Evolutionary conservation across 2,329 filamentous ascomycete species (phyloP).

Genomic region (Meredithiella fracta): DNA sequence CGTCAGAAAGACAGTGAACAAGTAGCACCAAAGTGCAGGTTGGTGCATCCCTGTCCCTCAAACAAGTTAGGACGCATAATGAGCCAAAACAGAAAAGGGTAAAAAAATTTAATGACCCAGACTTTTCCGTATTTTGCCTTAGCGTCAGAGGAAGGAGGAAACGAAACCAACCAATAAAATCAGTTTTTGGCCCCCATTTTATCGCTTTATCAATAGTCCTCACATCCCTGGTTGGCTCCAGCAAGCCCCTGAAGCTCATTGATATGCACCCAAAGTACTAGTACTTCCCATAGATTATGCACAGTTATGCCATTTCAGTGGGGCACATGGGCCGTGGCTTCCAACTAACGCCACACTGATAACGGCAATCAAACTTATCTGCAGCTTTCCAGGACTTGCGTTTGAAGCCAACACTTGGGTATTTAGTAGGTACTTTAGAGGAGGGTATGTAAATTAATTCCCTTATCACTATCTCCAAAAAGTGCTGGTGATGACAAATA

Average conservation of each 20-base stretch:
- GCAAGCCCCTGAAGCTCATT: constrained; percentile 8
- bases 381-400: too few relatives aligned
- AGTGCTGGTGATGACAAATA: not conserved
- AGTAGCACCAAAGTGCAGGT: not conserved
- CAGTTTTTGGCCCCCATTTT: constrained; percentile 1
- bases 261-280: constrained; percentile 4
- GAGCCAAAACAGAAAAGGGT: constrained; percentile 1
- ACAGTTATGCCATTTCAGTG: too few relatives aligned
- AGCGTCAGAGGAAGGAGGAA: not conserved
- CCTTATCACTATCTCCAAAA: not conserved
- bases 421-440: not conserved
- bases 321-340: not conserved
- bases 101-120: not conserved
- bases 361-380: not conserved
- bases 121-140: constrained; percentile 3
- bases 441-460: not conserved
- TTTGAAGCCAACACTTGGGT: not conserved
- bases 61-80: not conserved
- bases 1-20: not conserved
- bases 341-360: not conserved
- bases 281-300: not conserved
- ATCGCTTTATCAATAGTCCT: constrained; percentile 7
- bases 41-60: not conserved
- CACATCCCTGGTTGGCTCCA: constrained; percentile 6
- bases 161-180: constrained; percentile 8